A percentile compares a stretch with the other conserved stretches of the same genome.
These are phyloP conservation scores for Globisporangium apiculatum DNA, from an alignment of 352 stramenopile genomes.

Conservation along the genomic window DNA sequence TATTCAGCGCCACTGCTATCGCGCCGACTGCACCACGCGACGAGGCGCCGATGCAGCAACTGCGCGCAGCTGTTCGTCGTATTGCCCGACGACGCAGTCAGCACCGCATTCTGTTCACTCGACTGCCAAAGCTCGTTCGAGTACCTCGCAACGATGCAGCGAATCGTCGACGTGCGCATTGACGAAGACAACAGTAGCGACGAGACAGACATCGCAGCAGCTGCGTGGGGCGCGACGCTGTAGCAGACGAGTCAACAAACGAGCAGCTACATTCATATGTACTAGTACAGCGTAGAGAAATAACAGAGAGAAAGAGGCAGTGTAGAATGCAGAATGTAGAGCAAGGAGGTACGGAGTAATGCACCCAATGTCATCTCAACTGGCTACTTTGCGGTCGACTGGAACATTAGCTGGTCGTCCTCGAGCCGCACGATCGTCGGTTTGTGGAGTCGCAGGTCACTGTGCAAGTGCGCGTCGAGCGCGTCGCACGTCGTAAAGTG, in stretches of 20 bases:
- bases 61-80: constrained; percentile 44
- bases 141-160: constrained; percentile 38
- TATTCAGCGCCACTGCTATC: neutral
- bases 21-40: constrained; percentile 15
- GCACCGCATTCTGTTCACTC: constrained; percentile 36
- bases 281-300: neutral
- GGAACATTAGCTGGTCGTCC: constrained; percentile 55
- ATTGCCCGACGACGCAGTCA: neutral
- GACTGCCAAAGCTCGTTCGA: constrained; percentile 61
- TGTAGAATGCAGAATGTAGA: neutral
- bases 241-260: too few relatives aligned
- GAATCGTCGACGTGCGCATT: constrained; percentile 24
- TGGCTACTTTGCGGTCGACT: constrained; percentile 26
- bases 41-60: constrained; percentile 31
- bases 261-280: neutral
- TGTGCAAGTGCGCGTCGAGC: constrained; percentile 30
- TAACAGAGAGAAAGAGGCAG: neutral
- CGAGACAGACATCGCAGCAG: neutral
- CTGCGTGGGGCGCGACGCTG: too few relatives aligned
- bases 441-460: constrained; percentile 36
- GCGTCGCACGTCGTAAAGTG: constrained; percentile 88
- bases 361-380: neutral
- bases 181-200: constrained; percentile 1
- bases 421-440: constrained; percentile 49
- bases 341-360: neutral